Base-by-base conservation (phyloP, 768 basidiomycete species). In the Lactarius sp. region DNA sequence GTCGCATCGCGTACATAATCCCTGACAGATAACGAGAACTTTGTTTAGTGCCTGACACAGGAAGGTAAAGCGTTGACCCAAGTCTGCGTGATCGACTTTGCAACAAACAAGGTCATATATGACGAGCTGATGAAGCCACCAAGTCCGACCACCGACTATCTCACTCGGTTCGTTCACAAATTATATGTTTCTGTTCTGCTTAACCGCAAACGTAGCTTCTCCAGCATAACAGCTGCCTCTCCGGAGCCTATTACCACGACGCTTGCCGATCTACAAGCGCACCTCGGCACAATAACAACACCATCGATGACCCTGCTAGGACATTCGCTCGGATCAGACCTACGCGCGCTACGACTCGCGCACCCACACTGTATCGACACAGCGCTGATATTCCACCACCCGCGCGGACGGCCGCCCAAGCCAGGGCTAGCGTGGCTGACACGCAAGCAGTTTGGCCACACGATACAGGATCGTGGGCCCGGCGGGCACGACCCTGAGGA, bases 361-460 rank as follows among this genome's bases (percentile, higher is more conserved):
- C 22, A 27, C 22, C 22, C 22, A 27, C 22, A 27, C 22, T 27
- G 22, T 27, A 27, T 27, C 22, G 22, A 27, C 22, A 27, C 22
- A 1, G 22, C 22, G 22, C 22, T 27, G 22, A 27, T 27, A 1
- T 27, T 27, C 22, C 22, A 27, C 22, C 22, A 27, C 22, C 22
- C 22, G 0, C 86, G 93, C 20, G 94, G 96, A 1, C 84, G 92
- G 47, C 94, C 96, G 0, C 84, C 93, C 66, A 98, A 98, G 75
- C 93, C 96, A 0, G 93, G 92, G 2, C 81, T 99, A 9, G 94
- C 94, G n/a, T 98, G 94, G 94, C 83, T 99, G 52, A 92, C 92
- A 50, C 90, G 91, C 71, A 93, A 92, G 71, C 98, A 93, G 22
- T 2, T 27, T 27, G 22, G 22, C 22, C 22, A 2, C 22, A 27